These are phyloP conservation scores for Euphorbia schlechtendalii DNA, from an alignment of 441 rosid species.

Conservation along the genomic window DNA sequence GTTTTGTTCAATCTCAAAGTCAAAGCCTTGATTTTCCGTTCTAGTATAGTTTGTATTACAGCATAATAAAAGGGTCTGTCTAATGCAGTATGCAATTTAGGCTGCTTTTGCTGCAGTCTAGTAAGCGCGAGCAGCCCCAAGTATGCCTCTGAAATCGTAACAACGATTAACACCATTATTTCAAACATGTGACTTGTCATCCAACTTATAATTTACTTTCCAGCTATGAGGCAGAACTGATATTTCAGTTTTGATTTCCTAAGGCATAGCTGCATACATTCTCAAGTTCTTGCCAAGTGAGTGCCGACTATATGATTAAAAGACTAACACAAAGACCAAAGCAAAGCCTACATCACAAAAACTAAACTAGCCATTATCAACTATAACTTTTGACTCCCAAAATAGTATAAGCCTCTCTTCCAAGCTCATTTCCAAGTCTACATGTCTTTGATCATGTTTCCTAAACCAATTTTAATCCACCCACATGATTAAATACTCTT, in stretches of 20 bases:
- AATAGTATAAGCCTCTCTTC: no score
- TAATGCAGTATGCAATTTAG: neutral
- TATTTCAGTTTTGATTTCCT: constrained; percentile 1
- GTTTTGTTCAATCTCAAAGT: no score
- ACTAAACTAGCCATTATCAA: neutral
- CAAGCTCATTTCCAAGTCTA: neutral
- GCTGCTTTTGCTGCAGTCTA: neutral
- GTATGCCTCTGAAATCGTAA: neutral
- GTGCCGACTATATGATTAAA: no score
- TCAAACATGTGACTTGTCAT: neutral
- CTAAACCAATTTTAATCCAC: neutral
- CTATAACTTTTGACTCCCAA: no score
- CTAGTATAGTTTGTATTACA: neutral
- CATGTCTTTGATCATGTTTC: neutral
- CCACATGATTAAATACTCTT: neutral
- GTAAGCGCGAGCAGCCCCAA: neutral
- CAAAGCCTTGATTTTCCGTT: no score
- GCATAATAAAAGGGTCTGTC: neutral
- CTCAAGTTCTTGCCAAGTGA: neutral
- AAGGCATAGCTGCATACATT: neutral
- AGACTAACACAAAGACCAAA: neutral
- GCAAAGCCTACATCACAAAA: neutral
- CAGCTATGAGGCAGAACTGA: neutral
- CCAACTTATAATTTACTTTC: neutral
- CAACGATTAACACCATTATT: neutral